Conservation (phyloP, 2,329 filamentous ascomycete genomes). For the Beauveria sp. region DNA sequence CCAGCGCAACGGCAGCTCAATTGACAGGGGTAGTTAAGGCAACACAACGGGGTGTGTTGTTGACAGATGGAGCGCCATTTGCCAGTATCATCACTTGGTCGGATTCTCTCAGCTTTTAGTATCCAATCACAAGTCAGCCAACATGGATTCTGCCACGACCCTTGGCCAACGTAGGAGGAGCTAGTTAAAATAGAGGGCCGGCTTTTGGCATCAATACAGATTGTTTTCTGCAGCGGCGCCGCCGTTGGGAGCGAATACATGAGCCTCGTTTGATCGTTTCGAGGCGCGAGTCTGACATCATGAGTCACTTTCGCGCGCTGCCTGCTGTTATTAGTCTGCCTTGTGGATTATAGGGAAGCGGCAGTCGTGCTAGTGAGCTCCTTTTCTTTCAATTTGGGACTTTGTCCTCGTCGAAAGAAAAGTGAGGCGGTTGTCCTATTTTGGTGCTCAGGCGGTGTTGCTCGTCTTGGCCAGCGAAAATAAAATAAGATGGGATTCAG, state of each 20-base stretch:
- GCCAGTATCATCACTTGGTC: not conserved
- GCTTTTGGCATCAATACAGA: constrained; percentile 16
- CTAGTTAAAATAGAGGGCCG: not conserved
- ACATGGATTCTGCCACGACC: not conserved
- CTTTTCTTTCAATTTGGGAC: not conserved
- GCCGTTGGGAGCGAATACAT: constrained; percentile 16
- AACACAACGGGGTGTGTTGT: not conserved
- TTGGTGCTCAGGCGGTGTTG: not conserved
- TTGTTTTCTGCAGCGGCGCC: constrained; percentile 7
- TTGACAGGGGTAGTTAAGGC: not conserved
- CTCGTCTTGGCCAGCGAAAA: not conserved
- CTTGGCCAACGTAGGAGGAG: not conserved
- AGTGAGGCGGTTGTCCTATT: not conserved
- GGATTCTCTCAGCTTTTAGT: constrained; percentile 1
- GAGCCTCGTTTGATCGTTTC: not conserved
- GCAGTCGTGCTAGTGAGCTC: not conserved
- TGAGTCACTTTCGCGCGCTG: constrained; percentile 7
- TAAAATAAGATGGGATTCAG: not conserved
- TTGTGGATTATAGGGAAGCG: not conserved
- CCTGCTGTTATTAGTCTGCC: not conserved
- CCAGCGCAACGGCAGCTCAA: not conserved
- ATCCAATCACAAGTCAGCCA: not conserved
- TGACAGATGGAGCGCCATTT: not conserved
- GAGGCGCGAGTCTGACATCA: not conserved
- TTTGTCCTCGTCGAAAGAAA: not conserved